Base-by-base conservation (phyloP, 1,139 yeast genomes). In the Magnusiomyces suaveolens region DNA sequence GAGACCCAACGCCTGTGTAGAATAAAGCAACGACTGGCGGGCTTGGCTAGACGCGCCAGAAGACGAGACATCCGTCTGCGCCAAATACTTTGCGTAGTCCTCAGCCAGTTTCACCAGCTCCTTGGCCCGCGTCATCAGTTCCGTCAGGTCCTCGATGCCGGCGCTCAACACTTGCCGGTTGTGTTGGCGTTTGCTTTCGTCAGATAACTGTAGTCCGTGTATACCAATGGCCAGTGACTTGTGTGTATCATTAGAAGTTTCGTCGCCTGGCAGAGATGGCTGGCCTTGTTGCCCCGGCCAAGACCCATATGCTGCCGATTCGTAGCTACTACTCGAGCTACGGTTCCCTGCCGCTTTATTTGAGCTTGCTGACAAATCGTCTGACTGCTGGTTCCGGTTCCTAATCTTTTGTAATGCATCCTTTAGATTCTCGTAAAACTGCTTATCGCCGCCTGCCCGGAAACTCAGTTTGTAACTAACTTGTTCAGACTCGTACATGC, bases 71-170 rank as follows among this genome's bases (percentile, higher is more conserved):
- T 47, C 56, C 58, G 53, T 23, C 54, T 58, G 41, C n/a, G 64
- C 67, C 8, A 66, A 56, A 43, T 60, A 61, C n/a, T 57, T 56
- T 12, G 77, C 73, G 67, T 80, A 76, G 48, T 79, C 70, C 51
- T 75, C 73, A 26, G 84, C 81, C 36, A 89, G 69, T 48, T 75
- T 73, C 47, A 84, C 79, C 51, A 90, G 77, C 55, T 89, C 95
- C 62, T 81, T 81, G 1, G 90, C 95, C 59, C 86, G 79, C 26
- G 81, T 76, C 84, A 88, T 83, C 52, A 90, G 72, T 48, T 84
- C 84, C 59, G 84, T 84, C 50, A 90, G 70, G 66, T 88, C 96
- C 54, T 83, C 85, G 46, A 90, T 70, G 0, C 96, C 89, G 38
- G 79, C 77, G 41, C 81, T 78, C 53, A 89, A 72, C 0, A 89